Conservation (phyloP, 2,329 filamentous ascomycete genomes). For the Penicillium sp. region DNA sequence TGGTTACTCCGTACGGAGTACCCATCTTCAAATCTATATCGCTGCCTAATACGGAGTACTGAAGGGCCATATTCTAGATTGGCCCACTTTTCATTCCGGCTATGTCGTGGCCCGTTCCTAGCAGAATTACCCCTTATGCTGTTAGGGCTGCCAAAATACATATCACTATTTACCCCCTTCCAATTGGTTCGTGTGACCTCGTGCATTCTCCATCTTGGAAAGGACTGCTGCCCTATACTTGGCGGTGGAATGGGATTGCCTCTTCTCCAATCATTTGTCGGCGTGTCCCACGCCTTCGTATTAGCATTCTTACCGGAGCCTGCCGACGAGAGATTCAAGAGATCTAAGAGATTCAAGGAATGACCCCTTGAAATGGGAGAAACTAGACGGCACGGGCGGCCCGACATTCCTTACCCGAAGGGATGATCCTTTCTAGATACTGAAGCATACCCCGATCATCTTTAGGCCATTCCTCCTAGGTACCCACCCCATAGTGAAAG, state of each 20-base stretch:
- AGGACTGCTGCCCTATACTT: conserved; percentile 1
- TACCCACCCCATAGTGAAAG: not conserved
- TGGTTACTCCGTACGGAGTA: not conserved
- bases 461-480: not conserved
- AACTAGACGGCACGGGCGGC: not conserved
- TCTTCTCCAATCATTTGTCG: not conserved
- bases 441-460: not conserved
- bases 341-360: not conserved
- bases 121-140: conserved; percentile 6
- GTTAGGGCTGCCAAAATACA: conserved; percentile 5
- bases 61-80: conserved; percentile 4
- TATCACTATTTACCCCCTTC: not conserved
- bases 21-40: not conserved
- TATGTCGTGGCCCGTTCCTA: conserved; percentile 17
- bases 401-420: not conserved
- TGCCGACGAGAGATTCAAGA: not conserved
- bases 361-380: not conserved
- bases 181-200: not conserved
- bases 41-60: not conserved
- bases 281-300: not conserved
- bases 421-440: not conserved
- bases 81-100: conserved; percentile 18
- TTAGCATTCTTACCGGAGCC: not conserved
- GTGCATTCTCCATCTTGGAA: not conserved
- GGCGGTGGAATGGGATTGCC: not conserved